Percentiles rank a stretch among this genome's conserved stretches.
Conservation (phyloP, 2,329 filamentous ascomycete genomes). For the Moelleriella libera region DNA sequence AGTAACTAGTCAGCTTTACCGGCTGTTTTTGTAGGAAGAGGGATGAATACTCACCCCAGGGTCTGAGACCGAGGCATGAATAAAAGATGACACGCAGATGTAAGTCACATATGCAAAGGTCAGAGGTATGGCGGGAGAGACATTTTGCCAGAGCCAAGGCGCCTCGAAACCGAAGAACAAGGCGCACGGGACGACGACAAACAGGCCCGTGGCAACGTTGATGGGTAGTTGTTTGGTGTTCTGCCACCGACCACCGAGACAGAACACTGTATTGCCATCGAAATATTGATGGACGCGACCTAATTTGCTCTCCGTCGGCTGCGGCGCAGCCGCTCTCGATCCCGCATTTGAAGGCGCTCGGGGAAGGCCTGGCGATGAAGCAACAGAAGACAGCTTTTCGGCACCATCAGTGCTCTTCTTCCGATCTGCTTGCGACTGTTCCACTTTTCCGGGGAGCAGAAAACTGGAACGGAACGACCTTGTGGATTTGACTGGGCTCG, state of each 20-base stretch:
- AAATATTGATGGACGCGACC: constrained; percentile 80
- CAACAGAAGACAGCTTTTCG: constrained; percentile 71
- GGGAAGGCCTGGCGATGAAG: constrained; percentile 56
- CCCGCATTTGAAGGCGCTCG: constrained; percentile 24
- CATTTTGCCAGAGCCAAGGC: constrained; percentile 71
- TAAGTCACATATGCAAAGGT: constrained; percentile 85
- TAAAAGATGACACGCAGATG: constrained; percentile 81
- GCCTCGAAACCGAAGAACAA: constrained; percentile 82
- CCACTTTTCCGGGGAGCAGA: constrained; percentile 45
- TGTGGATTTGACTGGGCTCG: constrained; percentile 55
- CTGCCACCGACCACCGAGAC: constrained; percentile 69
- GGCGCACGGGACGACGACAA: constrained; percentile 64
- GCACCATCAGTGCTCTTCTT: constrained; percentile 51
- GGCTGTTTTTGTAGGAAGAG: neutral
- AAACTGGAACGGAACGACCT: constrained; percentile 67
- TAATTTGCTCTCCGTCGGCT: constrained; percentile 22
- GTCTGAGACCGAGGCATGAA: constrained; percentile 85
- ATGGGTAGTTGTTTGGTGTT: constrained; percentile 80
- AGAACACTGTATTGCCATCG: constrained; percentile 85
- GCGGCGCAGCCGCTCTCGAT: constrained; percentile 8
- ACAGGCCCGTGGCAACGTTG: constrained; percentile 71
- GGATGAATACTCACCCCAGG: constrained; percentile 58
- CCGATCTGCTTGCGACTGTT: constrained; percentile 29
- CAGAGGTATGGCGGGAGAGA: constrained; percentile 81
- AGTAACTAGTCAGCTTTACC: neutral